phyloP scores from a whole-genome alignment of 345 rosid species.

The Hirschfeldia incana region DNA sequence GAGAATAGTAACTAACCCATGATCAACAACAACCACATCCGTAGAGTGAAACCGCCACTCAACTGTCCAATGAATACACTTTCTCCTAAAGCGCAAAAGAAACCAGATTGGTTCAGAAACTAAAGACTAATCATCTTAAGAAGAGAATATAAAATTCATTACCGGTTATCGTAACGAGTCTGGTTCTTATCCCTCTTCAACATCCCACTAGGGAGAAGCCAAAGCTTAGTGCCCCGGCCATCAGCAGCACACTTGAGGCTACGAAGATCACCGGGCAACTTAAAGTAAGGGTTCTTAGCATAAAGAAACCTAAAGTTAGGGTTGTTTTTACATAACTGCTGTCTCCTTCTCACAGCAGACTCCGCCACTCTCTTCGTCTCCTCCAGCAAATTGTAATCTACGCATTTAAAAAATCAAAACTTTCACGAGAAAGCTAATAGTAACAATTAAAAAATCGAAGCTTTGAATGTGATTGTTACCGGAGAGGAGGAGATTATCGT shows the following conservation, averaged over 20 bases:
- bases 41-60: conserved; percentile 89
- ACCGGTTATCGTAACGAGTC: conserved; percentile 53
- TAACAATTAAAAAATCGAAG: background rate
- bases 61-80: conserved; percentile 76
- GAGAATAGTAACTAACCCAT: conserved; percentile 49
- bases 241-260: conserved; percentile 57
- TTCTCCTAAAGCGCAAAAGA: conserved; percentile 48
- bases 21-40: conserved; percentile 62
- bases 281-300: conserved; percentile 28
- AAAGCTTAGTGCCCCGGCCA: conserved; percentile 58
- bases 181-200: conserved; percentile 68
- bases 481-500: conserved; percentile 72
- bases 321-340: conserved; percentile 39
- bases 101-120: background rate
- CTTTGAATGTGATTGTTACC: conserved; percentile 45
- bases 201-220: conserved; percentile 73
- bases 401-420: background rate
- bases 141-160: background rate
- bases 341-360: conserved; percentile 65
- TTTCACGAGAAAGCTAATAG: background rate
- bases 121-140: background rate
- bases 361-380: conserved; percentile 80
- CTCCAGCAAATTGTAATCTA: conserved; percentile 86
- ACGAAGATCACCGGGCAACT: conserved; percentile 38
- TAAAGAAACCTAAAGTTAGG: conserved; percentile 32